Evolutionary conservation across 2,329 filamentous ascomycete genomes (phyloP), one percentile per base, ranked within the genome.

Genomic region (Colletotrichum sp.): DNA sequence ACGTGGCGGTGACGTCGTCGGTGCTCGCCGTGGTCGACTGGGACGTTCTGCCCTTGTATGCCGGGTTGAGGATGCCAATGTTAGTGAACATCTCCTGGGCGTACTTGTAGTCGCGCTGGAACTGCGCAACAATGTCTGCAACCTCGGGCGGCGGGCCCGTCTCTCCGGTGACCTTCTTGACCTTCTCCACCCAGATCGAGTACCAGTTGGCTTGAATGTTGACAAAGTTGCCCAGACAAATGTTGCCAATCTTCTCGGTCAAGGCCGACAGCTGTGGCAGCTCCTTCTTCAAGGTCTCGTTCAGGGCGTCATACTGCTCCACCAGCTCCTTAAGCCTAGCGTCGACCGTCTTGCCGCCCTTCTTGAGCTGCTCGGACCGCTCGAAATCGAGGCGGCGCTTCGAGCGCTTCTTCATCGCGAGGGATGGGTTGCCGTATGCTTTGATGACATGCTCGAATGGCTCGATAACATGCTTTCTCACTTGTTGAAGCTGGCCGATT

Each of bases 331-430:
- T 88, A 6, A 96, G 93, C 83, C 96, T 97, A 81, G 95, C 94
- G 83, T 99, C 96, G 15, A 95, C 89, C 79, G 95, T 98, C 84
- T 98, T 96, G 77, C 95, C 95, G 38, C 92, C 90, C 60, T 95
- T 94, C 81, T 94, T 93, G 74, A 96, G 89, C 79, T 94, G 92
- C 81, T 95, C 93, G 79, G 92, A 95, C 79, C 94, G 94, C 78
- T 96, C 95, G 83, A 95, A 99, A 82, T 98, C 96, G 18, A 96
- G 87, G 16, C 98, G 91, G n/a, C 95, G 93, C 87, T 99, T 99
- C 80, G 96, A 94, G 28, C 97, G 94, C 86, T 99, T 98, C 82
- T 96, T 95, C 92, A 99, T 98, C 6, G 97, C 94, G 75, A 96
- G 91, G 65, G 96, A 94, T 3, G 96, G 96, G 43, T 95, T 94